Conservation (phyloP, 345 rosid species). For the Isatis tinctoria region DNA sequence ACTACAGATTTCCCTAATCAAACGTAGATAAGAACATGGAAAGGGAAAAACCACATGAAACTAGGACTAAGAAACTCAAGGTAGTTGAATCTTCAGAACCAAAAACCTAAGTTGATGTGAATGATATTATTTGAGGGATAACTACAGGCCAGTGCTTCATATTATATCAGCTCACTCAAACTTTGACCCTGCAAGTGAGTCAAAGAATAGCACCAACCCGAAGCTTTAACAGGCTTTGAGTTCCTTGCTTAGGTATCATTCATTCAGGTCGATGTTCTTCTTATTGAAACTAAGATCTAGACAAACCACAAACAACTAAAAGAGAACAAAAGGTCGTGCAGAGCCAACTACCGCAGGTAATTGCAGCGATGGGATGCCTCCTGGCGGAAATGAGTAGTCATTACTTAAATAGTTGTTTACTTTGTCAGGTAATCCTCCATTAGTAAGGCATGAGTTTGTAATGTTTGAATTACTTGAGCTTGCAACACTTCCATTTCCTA, state of each 20-base stretch:
- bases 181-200: background rate
- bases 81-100: background rate
- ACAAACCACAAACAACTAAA: background rate
- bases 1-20: background rate
- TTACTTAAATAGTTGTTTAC: conserved; percentile 38
- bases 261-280: conserved; percentile 1
- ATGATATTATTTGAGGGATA: background rate
- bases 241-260: background rate
- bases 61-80: background rate
- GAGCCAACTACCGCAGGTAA: conserved; percentile 80
- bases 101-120: background rate
- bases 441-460: conserved; percentile 42
- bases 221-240: background rate
- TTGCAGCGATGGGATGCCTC: conserved; percentile 67
- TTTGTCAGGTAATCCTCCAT: conserved; percentile 60
- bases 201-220: conserved; percentile 13
- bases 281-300: conserved; percentile 11
- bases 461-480: conserved; percentile 59
- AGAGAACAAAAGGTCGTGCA: background rate
- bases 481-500: conserved; percentile 66
- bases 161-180: conserved; percentile 3
- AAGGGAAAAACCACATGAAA: background rate
- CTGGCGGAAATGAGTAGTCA: conserved; percentile 56
- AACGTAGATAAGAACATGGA: background rate
- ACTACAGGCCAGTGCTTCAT: conserved; percentile 4